Evolutionary conservation across 192 early-diverging fungal genomes (phyloP).

Genomic region (Podila verticillata): DNA sequence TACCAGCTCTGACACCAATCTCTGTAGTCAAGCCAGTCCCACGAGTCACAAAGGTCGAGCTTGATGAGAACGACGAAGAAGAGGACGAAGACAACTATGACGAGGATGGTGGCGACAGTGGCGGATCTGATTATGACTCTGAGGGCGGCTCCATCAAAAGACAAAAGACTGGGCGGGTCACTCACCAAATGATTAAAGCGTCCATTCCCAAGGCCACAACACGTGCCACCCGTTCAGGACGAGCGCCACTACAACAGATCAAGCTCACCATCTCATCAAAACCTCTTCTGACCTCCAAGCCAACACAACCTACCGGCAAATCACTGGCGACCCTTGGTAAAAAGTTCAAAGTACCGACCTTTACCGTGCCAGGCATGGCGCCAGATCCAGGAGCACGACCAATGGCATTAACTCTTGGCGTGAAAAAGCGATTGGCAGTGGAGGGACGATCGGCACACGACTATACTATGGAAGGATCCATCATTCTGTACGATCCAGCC

Average conservation of each 20-base stretch:
- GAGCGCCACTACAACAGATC: conserved; percentile 8
- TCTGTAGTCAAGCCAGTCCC: background rate
- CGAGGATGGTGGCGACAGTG: conserved; percentile 8
- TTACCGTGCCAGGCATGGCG: conserved; percentile 32
- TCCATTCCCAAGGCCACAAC: conserved; percentile 15
- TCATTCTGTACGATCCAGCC: conserved; percentile 86
- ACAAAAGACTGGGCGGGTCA: conserved; percentile 26
- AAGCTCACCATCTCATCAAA: conserved; percentile 42
- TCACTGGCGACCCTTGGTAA: conserved; percentile 16
- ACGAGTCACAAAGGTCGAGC: conserved; percentile 1
- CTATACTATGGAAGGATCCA: conserved; percentile 82
- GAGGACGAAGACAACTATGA: conserved; percentile 15
- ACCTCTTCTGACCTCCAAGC: conserved; percentile 15
- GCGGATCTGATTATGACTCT: conserved; percentile 30
- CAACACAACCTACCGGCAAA: background rate
- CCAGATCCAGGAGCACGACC: conserved; percentile 5
- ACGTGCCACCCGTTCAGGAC: conserved; percentile 29
- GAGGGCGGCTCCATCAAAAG: conserved; percentile 15
- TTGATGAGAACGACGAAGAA: conserved; percentile 17
- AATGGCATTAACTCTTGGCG: conserved; percentile 6
- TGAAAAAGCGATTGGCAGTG: conserved; percentile 27
- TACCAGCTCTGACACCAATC: background rate
- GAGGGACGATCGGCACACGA: conserved; percentile 78
- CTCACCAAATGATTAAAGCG: conserved; percentile 35
- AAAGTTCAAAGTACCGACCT: conserved; percentile 53